phyloP scores from a whole-genome alignment of 768 basidiomycete species.

The Kwoniella dejecticola region DNA sequence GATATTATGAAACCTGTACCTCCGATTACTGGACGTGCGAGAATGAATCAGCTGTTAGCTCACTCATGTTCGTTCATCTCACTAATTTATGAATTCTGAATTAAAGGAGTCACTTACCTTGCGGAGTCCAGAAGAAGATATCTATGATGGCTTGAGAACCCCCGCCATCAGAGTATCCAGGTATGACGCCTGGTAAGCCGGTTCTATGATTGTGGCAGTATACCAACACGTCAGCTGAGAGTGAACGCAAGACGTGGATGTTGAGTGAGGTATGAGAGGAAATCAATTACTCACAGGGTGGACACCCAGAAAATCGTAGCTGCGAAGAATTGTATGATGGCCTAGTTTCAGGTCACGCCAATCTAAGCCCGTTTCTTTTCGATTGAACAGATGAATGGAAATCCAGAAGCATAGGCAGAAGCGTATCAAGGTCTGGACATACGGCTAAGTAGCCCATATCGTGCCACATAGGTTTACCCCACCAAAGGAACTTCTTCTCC shows the following conservation, averaged over 20 bases:
- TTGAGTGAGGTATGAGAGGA: background rate
- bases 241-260: background rate
- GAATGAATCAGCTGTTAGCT: background rate
- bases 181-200: conserved; percentile 59
- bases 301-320: conserved; percentile 69
- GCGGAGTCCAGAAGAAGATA: conserved; percentile 66
- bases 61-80: too few species aligned
- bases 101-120: conserved; percentile 45
- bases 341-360: conserved; percentile 44
- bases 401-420: too few species aligned
- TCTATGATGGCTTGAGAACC: conserved; percentile 56
- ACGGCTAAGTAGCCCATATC: conserved; percentile 52
- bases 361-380: background rate
- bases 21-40: conserved; percentile 61
- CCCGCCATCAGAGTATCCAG: conserved; percentile 45
- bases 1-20: conserved; percentile 63
- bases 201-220: conserved; percentile 41
- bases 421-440: too few species aligned
- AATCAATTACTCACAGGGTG: conserved; percentile 35
- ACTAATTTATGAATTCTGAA: background rate
- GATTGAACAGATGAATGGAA: too few species aligned
- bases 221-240: too few species aligned
- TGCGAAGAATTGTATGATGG: conserved; percentile 62
- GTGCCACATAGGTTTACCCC: conserved; percentile 52
- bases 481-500: conserved; percentile 48